Evolutionary conservation across 805 yeast species (phyloP), one percentile per base, ranked within the genome.

Genomic region (Metschnikowia arizonensis): DNA sequence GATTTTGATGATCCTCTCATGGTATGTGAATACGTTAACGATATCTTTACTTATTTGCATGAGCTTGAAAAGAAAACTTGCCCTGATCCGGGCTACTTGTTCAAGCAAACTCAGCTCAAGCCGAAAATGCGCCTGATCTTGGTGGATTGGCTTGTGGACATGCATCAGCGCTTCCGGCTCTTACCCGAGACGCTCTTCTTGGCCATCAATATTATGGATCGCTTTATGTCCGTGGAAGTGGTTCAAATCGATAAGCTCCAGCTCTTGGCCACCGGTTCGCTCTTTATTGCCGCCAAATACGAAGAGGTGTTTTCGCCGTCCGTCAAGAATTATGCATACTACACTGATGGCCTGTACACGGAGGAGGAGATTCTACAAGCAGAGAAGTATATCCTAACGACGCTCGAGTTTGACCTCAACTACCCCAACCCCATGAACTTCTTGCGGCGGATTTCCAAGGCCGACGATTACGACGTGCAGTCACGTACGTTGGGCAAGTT

Each of bases 81-180:
- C 58, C 96, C 89, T 2, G 83, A 79, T 52, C 65, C 84, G n/a
- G 76, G 79, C 52, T 87, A 86, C 61, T 65, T 86, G 30, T 72
- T 68, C 50, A 74, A 80, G 64, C 86, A 83, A 61, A 74, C 77
- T 41, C 80, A 81, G 48, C 65, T 88, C 54, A 80, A 84, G 56
- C 95, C 96, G 46, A 78, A 81, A 50, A 85, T 86, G 85, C 77
- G 97, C 54, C 82, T 88, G 6, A 85, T 89, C 42, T 69, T 89
- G 47, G 88, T 89, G n/a, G 96, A 90, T 66, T 89, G 97, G 97
- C 73, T 89, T 54, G 88, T 88, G 9, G 95, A 88, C 61, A 90
- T 89, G 62, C 97, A 88, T 68, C 72, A 81, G 54, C 77, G 87
- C 61, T 89, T 89, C 65, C 77, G 90, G 53, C 74, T 90, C 50